Evolutionary conservation across 2,329 filamentous ascomycete genomes (phyloP).

Genomic region (Cladophialophora carrionii): DNA sequence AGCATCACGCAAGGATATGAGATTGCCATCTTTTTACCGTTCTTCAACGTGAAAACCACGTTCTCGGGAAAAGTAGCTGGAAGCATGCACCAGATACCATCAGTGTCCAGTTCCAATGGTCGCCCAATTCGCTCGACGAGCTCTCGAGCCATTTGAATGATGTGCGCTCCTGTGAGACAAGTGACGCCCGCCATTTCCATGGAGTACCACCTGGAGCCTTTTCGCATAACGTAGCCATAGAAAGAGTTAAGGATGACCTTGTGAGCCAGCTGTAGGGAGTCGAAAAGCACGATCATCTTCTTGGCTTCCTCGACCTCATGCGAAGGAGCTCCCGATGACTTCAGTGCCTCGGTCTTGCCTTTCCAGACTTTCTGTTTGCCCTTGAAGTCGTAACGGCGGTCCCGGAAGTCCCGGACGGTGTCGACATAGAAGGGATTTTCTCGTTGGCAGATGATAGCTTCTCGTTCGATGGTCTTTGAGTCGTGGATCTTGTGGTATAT

Average conservation of each 20-base stretch:
- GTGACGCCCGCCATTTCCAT: constrained; percentile 99
- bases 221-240: constrained; percentile 99
- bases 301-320: constrained; percentile 88
- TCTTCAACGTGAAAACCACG: constrained; percentile 89
- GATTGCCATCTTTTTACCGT: constrained; percentile 93
- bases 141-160: constrained; percentile 94
- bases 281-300: constrained; percentile 97
- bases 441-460: constrained; percentile 96
- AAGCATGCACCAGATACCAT: constrained; percentile 99
- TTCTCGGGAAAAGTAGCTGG: constrained; percentile 96
- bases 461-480: constrained; percentile 84
- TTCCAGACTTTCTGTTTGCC: constrained; percentile 99
- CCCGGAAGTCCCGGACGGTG: constrained; percentile 93
- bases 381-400: constrained; percentile 97
- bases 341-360: constrained; percentile 85
- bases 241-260: constrained; percentile 99
- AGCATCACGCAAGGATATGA: constrained; percentile 99
- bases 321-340: constrained; percentile 74
- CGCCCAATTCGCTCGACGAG: constrained; percentile 91
- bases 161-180: constrained; percentile 91
- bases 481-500: constrained; percentile 99
- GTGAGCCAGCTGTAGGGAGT: constrained; percentile 93
- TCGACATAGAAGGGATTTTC: constrained; percentile 99
- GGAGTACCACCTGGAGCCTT: constrained; percentile 98
- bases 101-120: constrained; percentile 91